Base-by-base conservation (phyloP, 768 basidiomycete species). In the Termitomyces sp. region DNA sequence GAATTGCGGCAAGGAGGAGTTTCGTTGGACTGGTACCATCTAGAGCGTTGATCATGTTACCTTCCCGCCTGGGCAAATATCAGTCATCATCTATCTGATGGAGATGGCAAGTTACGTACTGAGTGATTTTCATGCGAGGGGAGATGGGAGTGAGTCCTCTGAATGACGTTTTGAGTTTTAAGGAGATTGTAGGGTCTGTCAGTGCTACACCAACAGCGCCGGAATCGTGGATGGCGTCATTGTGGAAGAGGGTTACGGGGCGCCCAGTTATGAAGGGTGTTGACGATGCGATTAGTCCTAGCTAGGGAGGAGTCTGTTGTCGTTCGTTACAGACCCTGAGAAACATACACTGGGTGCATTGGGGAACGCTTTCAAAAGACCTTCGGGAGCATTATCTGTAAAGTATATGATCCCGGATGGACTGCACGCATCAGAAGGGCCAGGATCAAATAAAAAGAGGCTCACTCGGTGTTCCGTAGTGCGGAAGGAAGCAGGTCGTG, bases 191-290 rank as follows among this genome's bases (percentile, higher is more conserved):
- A 10, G 32, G 47, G 43, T 41, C 33, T 33, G 54, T 65, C 25
- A 86, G 58, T 0, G 81, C 87, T 6, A 93, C 53, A 0, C 89
- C 91, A 11, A 91, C 80, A 3, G 89, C 88, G 7, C 91, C 91
- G 7, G 78, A 73, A 0, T 80, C 83, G 52, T 78, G 67, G 23
- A 89, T 76, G 1, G 75, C 64, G 35, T 74, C 70, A 47, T 86
- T 79, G 54, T 77, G 68, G 56, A 91, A 83, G 10, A 92, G 71
- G 0, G 90, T 91, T 27, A 86, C 80, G 0, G 85, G 84, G 18
- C 86, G 72, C 13, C 89, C 91, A 1, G 88, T 91, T 5, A 89
- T 70, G 65, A 92, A 92, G 0, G 89, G 89, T 2, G 91, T 92
- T 2, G 89, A 85, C 0, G 89, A 75, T 0, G 84, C 86, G 20